Evolutionary conservation across 495 filamentous ascomycete genomes (phyloP), one percentile per base, ranked within the genome.

Genomic region (Penicillium riverlandense): DNA sequence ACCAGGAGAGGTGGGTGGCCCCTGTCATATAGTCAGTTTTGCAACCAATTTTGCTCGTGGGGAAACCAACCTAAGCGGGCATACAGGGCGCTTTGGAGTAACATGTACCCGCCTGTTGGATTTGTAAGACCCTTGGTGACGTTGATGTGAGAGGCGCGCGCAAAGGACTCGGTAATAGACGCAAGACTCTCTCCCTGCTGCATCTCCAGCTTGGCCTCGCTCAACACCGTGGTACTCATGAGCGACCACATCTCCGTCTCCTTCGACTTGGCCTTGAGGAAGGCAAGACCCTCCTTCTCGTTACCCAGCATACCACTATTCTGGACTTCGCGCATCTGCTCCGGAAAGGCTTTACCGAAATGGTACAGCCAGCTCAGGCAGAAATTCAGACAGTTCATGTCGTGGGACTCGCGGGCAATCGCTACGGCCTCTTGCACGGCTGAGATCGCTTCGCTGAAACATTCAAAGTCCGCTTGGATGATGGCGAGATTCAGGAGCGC

Each of bases 341-440:
- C 74, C 0, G 90, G 89, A 58, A 94, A 89, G 0, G 86, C 79
- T 55, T 88, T 85, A 28, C 84, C 83, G 53, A 98, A 91, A 59
- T 96, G 90, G 60, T 94, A 92, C n/a, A 97, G 73, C 94, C 92
- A 98, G 59, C 88, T 95, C 50, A 97, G 77, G 36, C 88, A 87
- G 65, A 95, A 96, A 62, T 96, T 97, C 32, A 98, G 71, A 58
- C 94, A 97, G 7, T 77, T 80, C 75, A 86, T 86, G 53, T 98
- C 92, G 45, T 88, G 82, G 52, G 92, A 92, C 62, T 97, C 92
- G 43, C 91, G 74, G 0, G 92, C 92, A 28, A 88, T 90, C 0
- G 88, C 81, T 11, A 97, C 87, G 2, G 90, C 88, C 61, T 97
- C 92, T 47, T 90, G 77, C 82, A 97, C 94, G 2, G 90, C 88